These are phyloP conservation scores for Aquanectria penicillioides DNA, from an alignment of 2,329 filamentous ascomycete genomes.

Conservation along the genomic window DNA sequence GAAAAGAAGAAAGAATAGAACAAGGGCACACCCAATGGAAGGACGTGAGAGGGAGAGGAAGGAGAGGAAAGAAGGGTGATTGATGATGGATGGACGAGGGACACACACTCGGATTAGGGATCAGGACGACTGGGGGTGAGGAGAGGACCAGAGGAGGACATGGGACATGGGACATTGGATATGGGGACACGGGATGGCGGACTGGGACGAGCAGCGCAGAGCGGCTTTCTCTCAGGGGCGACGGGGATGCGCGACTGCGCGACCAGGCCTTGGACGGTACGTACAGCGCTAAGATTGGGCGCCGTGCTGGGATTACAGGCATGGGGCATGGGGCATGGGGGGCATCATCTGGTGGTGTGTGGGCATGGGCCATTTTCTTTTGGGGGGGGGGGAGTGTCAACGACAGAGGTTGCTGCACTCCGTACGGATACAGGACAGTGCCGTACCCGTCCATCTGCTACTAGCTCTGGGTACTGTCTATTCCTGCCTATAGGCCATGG, in stretches of 20 bases:
- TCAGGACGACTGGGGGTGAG: conserved; percentile 30
- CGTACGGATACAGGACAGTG: too few relatives aligned
- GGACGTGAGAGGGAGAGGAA: conserved; percentile 24
- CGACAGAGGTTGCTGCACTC: too few relatives aligned
- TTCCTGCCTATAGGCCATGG: too few relatives aligned
- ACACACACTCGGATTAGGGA: conserved; percentile 26
- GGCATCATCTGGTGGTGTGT: conserved; percentile 12
- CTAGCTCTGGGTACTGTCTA: too few relatives aligned
- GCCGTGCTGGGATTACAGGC: conserved; percentile 27
- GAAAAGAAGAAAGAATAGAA: conserved; percentile 29
- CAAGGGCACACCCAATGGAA: conserved; percentile 19
- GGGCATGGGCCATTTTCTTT: conserved; percentile 24
- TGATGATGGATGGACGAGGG: conserved; percentile 32
- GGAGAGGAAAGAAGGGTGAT: conserved; percentile 32
- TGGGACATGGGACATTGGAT: conserved; percentile 19
- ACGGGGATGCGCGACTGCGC: conserved; percentile 21
- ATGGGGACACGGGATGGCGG: conserved; percentile 20
- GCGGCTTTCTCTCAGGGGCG: conserved; percentile 26
- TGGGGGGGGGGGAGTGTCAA: conserved; percentile 12
- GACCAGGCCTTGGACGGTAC: conserved; percentile 22
- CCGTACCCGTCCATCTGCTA: too few relatives aligned
- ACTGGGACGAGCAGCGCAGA: not conserved
- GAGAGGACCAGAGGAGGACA: conserved; percentile 1
- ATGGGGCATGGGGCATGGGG: conserved; percentile 16
- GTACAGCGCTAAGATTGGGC: conserved; percentile 31